Conservation (phyloP, 83 land plant genomes). For the Larix sibirica region DNA sequence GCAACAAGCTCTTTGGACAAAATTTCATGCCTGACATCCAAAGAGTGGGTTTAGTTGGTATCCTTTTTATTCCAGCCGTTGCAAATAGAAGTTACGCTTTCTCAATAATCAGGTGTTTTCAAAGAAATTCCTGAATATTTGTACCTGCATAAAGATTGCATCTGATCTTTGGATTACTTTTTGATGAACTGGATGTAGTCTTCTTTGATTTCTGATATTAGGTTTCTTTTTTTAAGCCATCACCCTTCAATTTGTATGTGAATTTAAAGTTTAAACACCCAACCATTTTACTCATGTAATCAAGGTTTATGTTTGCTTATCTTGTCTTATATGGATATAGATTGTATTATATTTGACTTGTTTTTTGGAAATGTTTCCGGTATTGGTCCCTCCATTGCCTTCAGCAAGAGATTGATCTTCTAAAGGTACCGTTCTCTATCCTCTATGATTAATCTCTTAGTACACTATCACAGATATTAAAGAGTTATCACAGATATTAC, state of each 20-base stretch:
- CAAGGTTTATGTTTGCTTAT: background rate
- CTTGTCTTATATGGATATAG: background rate
- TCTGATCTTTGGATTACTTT: background rate
- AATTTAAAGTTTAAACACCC: background rate
- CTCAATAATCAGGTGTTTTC: too few species aligned
- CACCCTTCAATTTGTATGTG: background rate
- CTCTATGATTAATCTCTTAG: background rate
- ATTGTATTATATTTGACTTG: background rate
- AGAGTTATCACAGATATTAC: background rate
- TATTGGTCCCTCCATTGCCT: background rate
- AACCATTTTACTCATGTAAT: background rate
- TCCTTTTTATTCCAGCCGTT: too few species aligned
- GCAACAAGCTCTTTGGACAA: too few species aligned
- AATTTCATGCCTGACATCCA: too few species aligned
- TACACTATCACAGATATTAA: too few species aligned
- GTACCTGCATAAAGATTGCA: background rate
- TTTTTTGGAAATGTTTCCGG: conserved; percentile 10
- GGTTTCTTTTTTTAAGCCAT: background rate
- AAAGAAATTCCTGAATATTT: background rate
- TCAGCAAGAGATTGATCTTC: conserved; percentile 99
- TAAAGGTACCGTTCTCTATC: conserved; percentile 61
- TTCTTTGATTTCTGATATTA: background rate
- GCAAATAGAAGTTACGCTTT: background rate
- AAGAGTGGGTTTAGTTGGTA: too few species aligned
- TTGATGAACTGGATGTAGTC: background rate